Evolutionary conservation across 179 eudicot species (phyloP).

Genomic region (Silene coronaria): DNA sequence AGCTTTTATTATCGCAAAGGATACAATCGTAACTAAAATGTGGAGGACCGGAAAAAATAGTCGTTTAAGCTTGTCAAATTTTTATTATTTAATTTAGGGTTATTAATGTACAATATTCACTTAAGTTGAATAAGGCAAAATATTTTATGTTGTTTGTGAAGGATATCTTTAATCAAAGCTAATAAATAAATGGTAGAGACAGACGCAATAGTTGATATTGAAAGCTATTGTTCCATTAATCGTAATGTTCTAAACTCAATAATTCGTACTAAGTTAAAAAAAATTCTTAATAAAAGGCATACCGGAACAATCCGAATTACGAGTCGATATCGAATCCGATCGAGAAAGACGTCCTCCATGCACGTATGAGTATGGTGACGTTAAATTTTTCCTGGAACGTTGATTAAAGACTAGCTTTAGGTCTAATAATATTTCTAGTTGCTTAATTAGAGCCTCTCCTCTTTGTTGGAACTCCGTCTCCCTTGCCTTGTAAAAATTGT

Average conservation of each 20-base stretch:
- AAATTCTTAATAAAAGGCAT: background rate
- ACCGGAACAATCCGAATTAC: constrained; percentile 56
- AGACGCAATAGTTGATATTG: no score
- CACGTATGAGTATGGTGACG: constrained; percentile 22
- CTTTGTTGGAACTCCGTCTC: constrained; percentile 56
- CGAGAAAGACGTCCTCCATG: constrained; percentile 37
- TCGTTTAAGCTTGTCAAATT: no score
- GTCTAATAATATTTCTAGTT: constrained; percentile 49
- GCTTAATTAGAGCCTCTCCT: constrained; percentile 50
- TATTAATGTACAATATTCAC: no score
- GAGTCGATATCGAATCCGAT: constrained; percentile 35
- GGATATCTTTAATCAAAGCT: no score
- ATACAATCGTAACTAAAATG: background rate
- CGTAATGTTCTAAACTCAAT: background rate
- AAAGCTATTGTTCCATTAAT: no score
- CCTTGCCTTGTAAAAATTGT: constrained; percentile 47
- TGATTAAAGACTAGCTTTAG: constrained; percentile 45
- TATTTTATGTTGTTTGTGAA: no score
- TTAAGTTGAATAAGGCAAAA: no score
- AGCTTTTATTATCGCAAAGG: no score
- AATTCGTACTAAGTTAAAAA: background rate
- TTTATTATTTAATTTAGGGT: no score
- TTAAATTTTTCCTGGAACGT: constrained; percentile 39
- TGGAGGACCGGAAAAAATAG: no score
- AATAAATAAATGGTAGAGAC: no score